phyloP scores from a whole-genome alignment of 306 rosid genomes.

The Oxytropis ochrocephala region DNA sequence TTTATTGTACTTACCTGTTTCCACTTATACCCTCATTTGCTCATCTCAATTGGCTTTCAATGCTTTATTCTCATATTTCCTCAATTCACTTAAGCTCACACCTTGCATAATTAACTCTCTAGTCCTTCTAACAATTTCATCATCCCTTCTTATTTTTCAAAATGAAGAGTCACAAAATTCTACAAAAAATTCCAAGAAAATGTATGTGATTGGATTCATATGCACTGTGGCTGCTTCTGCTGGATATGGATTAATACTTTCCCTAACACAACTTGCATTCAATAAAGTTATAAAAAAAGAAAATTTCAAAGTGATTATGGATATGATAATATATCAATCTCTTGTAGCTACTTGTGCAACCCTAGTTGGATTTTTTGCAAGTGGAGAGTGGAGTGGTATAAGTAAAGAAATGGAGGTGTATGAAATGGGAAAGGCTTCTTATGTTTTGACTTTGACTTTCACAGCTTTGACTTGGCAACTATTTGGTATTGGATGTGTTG shows the following conservation, averaged over 20 bases:
- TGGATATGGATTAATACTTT: slow-evolving; percentile 23
- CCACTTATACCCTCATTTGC: slow-evolving; percentile 20
- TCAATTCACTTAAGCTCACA: slow-evolving; percentile 28
- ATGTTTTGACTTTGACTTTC: slow-evolving; percentile 15
- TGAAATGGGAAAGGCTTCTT: slow-evolving; percentile 24
- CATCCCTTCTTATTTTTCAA: slow-evolving; percentile 25
- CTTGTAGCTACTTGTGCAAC: slow-evolving; percentile 13
- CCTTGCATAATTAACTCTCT: slow-evolving; percentile 27
- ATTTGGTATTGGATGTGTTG: slow-evolving; percentile 16
- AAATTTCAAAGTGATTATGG: slow-evolving; percentile 16
- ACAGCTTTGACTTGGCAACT: slow-evolving; percentile 23
- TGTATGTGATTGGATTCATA: slow-evolving; percentile 24
- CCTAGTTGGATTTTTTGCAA: slow-evolving; percentile 27
- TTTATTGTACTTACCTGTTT: slow-evolving; percentile 21
- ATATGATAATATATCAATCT: slow-evolving; percentile 8
- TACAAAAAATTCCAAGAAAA: neutral
- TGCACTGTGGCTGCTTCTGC: slow-evolving; percentile 29
- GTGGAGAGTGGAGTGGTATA: slow-evolving; percentile 28
- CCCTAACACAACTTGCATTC: slow-evolving; percentile 20
- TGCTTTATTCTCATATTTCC: slow-evolving; percentile 26
- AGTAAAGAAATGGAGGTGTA: slow-evolving; percentile 18
- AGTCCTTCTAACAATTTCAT: slow-evolving; percentile 25
- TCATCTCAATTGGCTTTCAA: slow-evolving; percentile 28
- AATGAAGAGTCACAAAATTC: neutral
- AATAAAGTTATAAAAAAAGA: slow-evolving; percentile 15